These are phyloP conservation scores for Pelargonium myrrhifolium DNA, from an alignment of 441 rosid species.

Conservation along the genomic window DNA sequence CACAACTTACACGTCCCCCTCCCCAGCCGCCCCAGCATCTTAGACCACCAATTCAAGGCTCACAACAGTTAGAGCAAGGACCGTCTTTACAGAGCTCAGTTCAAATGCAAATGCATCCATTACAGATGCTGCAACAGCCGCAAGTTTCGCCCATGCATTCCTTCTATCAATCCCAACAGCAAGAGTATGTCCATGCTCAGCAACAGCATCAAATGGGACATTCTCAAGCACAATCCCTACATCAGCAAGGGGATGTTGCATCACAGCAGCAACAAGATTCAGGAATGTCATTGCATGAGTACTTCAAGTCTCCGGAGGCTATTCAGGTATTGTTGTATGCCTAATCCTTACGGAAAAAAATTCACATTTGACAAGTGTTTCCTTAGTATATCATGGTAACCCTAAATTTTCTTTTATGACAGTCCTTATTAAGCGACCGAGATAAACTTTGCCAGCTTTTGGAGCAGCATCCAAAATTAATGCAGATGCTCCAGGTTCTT, in stretches of 20 bases:
- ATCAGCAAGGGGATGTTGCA: conserved; percentile 51
- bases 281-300: conserved; percentile 82
- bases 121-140: conserved; percentile 62
- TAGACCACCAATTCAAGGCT: conserved; percentile 56
- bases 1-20: conserved; percentile 63
- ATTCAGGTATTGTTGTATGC: conserved; percentile 51
- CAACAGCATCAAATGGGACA: conserved; percentile 56
- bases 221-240: conserved; percentile 30
- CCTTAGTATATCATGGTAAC: conserved; percentile 12
- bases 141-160: conserved; percentile 49
- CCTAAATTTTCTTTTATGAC: conserved; percentile 28
- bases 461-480: conserved; percentile 90
- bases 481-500: conserved; percentile 97
- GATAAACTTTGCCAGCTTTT: conserved; percentile 91
- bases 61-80: conserved; percentile 63
- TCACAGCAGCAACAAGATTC: conserved; percentile 61
- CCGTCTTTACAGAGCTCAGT: conserved; percentile 44
- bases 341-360: background rate
- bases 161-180: conserved; percentile 68
- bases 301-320: conserved; percentile 86
- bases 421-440: conserved; percentile 79
- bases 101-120: conserved; percentile 60
- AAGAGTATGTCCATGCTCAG: conserved; percentile 53
- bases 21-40: conserved; percentile 76
- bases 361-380: conserved; percentile 7